Conservation (phyloP, 106 monocot genomes). For the Gastrodia elata region DNA sequence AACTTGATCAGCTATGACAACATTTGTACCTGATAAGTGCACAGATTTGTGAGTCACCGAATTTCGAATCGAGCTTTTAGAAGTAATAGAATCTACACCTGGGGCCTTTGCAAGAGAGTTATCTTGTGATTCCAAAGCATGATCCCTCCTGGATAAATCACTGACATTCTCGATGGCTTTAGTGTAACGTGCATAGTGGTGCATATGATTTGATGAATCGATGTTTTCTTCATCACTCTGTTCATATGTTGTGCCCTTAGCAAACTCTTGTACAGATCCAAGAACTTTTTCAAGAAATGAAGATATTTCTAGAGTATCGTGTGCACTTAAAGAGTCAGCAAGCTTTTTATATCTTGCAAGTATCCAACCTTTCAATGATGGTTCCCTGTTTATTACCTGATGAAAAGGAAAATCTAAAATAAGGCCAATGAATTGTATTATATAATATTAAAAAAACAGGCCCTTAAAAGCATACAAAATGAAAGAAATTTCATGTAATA, state of each 20-base stretch:
- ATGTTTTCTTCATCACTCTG: constrained; percentile 22
- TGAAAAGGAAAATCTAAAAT: not conserved
- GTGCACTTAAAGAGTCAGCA: constrained; percentile 18
- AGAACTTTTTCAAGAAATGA: constrained; percentile 50
- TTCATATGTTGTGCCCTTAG: constrained; percentile 20
- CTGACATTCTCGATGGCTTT: constrained; percentile 14
- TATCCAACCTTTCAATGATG: constrained; percentile 69
- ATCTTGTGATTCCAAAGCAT: constrained; percentile 13
- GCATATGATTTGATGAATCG: constrained; percentile 19
- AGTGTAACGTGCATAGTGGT: constrained; percentile 7
- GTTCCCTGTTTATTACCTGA: constrained; percentile 54
- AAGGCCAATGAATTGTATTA: not conserved
- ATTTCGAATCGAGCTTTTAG: constrained; percentile 14
- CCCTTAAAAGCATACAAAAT: not conserved
- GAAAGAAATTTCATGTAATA: not conserved
- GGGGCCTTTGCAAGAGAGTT: constrained; percentile 16
- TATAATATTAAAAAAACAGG: not conserved
- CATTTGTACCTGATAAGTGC: constrained; percentile 6
- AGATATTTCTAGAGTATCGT: constrained; percentile 32
- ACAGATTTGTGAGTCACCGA: constrained; percentile 10
- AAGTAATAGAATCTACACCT: constrained; percentile 16
- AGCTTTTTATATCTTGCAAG: constrained; percentile 50
- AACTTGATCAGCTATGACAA: not conserved
- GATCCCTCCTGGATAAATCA: constrained; percentile 24
- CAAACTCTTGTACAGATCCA: constrained; percentile 39